Evolutionary conservation across 148 eudicot genomes (phyloP).

Genomic region (Tetragonia tetragonoides): DNA sequence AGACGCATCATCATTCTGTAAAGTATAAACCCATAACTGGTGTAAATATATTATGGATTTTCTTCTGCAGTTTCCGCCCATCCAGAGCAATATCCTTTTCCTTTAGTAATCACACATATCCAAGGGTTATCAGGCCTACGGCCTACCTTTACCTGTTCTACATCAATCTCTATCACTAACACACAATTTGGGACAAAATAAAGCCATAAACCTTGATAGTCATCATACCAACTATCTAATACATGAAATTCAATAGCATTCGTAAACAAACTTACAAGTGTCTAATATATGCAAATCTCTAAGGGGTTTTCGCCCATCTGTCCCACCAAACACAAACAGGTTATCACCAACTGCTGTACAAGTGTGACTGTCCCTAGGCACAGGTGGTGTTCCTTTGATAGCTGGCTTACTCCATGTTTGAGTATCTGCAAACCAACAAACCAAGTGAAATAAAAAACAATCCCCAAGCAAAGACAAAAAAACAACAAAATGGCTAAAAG

Average conservation of each 20-base stretch:
- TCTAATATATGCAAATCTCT: constrained; percentile 70
- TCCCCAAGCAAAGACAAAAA: background rate
- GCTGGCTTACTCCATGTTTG: constrained; percentile 66
- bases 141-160: background rate
- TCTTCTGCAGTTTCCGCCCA: background rate
- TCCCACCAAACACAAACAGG: constrained; percentile 85
- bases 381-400: constrained; percentile 62
- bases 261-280: constrained; percentile 56
- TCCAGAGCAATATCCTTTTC: background rate
- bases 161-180: background rate
- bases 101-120: background rate
- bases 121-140: background rate
- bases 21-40: background rate
- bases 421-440: constrained; percentile 43
- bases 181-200: background rate
- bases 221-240: background rate
- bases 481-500: background rate
- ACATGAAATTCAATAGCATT: background rate
- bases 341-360: constrained; percentile 80
- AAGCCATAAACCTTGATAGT: background rate
- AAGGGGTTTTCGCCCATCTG: constrained; percentile 72
- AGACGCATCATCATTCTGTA: background rate
- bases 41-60: background rate
- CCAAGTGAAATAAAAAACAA: background rate
- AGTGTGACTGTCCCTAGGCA: constrained; percentile 90